phyloP scores from a whole-genome alignment of 2,329 filamentous ascomycete species.

The Dichotomopilus funicola region DNA sequence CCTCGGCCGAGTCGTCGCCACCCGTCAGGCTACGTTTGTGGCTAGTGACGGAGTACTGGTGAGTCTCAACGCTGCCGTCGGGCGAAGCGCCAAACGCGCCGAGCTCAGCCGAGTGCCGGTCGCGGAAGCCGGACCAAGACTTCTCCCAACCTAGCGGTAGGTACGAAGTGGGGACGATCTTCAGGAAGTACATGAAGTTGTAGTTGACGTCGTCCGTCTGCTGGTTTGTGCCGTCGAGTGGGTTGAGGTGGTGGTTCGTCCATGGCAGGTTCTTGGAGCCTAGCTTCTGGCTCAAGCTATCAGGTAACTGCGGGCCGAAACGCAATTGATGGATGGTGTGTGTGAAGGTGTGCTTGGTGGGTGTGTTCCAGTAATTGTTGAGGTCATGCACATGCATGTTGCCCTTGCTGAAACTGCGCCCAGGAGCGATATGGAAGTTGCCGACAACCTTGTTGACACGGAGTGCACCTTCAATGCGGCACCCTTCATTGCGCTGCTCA shows the following conservation, averaged over 20 bases:
- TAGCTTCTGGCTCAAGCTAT: constrained; percentile 57
- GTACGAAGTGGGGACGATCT: constrained; percentile 95
- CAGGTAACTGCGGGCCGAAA: constrained; percentile 86
- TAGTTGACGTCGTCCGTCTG: constrained; percentile 72
- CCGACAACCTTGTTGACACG: constrained; percentile 98
- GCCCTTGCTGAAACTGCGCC: constrained; percentile 89
- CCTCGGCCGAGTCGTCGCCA: constrained; percentile 77
- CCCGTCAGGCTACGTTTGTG: constrained; percentile 85
- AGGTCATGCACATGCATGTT: constrained; percentile 98
- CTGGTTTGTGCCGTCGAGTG: constrained; percentile 75
- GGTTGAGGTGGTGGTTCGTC: constrained; percentile 89
- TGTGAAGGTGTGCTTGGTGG: constrained; percentile 76
- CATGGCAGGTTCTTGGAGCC: constrained; percentile 52
- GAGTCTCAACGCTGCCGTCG: constrained; percentile 85
- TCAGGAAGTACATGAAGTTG: constrained; percentile 99
- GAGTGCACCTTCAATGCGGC: constrained; percentile 84
- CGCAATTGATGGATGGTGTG: constrained; percentile 84
- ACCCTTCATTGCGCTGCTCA: constrained; percentile 83
- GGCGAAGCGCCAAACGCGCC: constrained; percentile 60
- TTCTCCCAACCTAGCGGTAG: constrained; percentile 84
- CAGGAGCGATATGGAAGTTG: constrained; percentile 97
- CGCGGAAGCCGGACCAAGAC: constrained; percentile 35
- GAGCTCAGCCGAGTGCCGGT: constrained; percentile 53
- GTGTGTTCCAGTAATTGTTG: constrained; percentile 83
- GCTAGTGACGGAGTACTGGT: constrained; percentile 96